Evolutionary conservation across 768 basidiomycete species (phyloP).

Genomic region (Russula earlei): DNA sequence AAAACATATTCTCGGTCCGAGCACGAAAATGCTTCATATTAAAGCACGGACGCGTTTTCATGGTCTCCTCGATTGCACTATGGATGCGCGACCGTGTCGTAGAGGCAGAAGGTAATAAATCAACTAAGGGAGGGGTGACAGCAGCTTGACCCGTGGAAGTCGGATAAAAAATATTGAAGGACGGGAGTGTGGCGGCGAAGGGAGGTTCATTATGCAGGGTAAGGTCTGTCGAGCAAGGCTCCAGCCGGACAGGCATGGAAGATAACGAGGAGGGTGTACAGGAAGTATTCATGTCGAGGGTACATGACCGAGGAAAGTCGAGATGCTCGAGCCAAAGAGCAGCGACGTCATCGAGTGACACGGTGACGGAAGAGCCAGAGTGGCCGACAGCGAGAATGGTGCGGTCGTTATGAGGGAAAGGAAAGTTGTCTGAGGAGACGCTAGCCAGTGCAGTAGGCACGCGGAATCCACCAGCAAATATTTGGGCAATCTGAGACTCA

Average conservation of each 20-base stretch:
- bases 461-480: constrained; percentile 23
- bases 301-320: constrained; percentile 25
- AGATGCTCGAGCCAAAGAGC: constrained; percentile 55
- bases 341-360: constrained; percentile 48
- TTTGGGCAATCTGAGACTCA: constrained; percentile 49
- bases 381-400: constrained; percentile 31
- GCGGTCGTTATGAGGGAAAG: constrained; percentile 29
- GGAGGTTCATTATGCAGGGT: constrained; percentile 19
- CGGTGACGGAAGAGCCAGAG: constrained; percentile 40
- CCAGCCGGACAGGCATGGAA: constrained; percentile 17
- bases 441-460: constrained; percentile 1
- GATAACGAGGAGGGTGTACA: constrained; percentile 9
- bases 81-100: constrained; percentile 31
- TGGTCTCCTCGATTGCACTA: constrained; percentile 32
- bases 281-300: constrained; percentile 15
- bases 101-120: constrained; percentile 33
- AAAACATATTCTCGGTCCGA: constrained; percentile 37
- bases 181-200: constrained; percentile 16
- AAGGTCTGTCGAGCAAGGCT: constrained; percentile 11
- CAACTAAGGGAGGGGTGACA: constrained; percentile 33
- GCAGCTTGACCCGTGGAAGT: constrained; percentile 20
- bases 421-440: constrained; percentile 13
- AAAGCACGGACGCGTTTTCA: constrained; percentile 42
- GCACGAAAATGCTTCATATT: constrained; percentile 39
- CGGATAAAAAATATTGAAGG: constrained; percentile 17